Evolutionary conservation across 768 basidiomycete species (phyloP), one percentile per base, ranked within the genome.

Genomic region (Leccinum disarticulatum): DNA sequence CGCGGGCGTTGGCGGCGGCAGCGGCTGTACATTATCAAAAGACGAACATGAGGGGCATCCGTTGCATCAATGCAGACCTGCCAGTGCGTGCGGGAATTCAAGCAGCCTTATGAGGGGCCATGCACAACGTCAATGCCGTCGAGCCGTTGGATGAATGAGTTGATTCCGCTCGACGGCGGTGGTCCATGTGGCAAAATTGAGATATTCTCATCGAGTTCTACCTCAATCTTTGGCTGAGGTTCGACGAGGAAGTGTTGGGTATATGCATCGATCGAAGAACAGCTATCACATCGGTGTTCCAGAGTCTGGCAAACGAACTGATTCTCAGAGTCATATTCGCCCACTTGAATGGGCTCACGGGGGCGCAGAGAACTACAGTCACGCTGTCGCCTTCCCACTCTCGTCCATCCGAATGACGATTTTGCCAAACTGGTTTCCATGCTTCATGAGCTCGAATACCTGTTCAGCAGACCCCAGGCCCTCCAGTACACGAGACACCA

Each of bases 101-200:
- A 33, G 94, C 19, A 93, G 70, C 4, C 86, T 90, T 1, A 79
- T 90, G 3, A 91, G 66, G 0, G 93, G 91, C 84, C 89, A 90
- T 4, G 90, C 90, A 0, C 86, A 15, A 82, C 79, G 53, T 92
- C 82, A 43, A 85, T 75, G 68, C 88, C 84, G 63, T 80, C 79
- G 87, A 4, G 79, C 72, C 0, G 91, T 91, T 4, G 85, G 82
- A 3, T 55, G 76, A 31, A 93, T 76, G 19, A 93, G 81, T 55
- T 89, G 82, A 58, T 86, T 80, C 43, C 88, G 83, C 56, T 85
- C 86, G n/a, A 94, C 87, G n/a, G 84, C 81, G 36, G 22, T 22
- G 22, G 22, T 22, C 22, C 22, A 22, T 22, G 22, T 22, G 22
- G 13, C 6, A 14, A 17, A 38, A 17, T 38, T 6, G 6, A 17